Conservation (phyloP, 495 filamentous ascomycete genomes). For the Penicillium canescens region DNA sequence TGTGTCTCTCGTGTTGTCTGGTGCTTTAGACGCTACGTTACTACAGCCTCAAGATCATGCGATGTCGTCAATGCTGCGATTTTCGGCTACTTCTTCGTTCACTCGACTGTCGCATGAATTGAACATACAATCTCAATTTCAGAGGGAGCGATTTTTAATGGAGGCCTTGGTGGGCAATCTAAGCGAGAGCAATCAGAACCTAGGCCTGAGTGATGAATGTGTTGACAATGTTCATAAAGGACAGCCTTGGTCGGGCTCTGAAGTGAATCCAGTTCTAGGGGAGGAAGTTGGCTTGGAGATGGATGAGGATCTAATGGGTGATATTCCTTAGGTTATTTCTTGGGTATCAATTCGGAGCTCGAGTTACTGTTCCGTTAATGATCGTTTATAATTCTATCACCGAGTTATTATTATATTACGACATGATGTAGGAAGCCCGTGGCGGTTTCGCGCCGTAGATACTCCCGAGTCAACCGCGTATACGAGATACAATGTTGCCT, state of each 20-base stretch:
- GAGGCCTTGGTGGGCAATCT: constrained; percentile 41
- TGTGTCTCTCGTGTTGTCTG: constrained; percentile 50
- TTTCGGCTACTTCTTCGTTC: constrained; percentile 19
- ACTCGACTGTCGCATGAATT: constrained; percentile 39
- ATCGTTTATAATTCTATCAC: too few species aligned
- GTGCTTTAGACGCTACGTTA: constrained; percentile 56
- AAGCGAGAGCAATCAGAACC: constrained; percentile 49
- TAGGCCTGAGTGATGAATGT: constrained; percentile 63
- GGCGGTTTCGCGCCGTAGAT: too few species aligned
- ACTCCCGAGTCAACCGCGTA: too few species aligned
- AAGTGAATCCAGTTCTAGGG: constrained; percentile 1
- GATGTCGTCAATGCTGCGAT: constrained; percentile 42
- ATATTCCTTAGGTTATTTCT: constrained; percentile 12
- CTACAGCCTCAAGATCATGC: constrained; percentile 44
- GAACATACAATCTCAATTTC: constrained; percentile 40
- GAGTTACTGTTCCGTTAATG: too few species aligned
- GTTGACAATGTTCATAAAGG: constrained; percentile 31
- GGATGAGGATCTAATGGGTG: constrained; percentile 71
- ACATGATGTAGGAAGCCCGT: too few species aligned
- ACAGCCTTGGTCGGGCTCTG: constrained; percentile 13
- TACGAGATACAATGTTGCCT: too few species aligned
- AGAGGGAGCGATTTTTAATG: constrained; percentile 35
- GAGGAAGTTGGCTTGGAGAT: constrained; percentile 45
- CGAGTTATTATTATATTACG: too few species aligned
- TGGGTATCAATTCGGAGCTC: too few species aligned